Evolutionary conservation across 306 rosid species (phyloP).

Genomic region (Quercus robur): DNA sequence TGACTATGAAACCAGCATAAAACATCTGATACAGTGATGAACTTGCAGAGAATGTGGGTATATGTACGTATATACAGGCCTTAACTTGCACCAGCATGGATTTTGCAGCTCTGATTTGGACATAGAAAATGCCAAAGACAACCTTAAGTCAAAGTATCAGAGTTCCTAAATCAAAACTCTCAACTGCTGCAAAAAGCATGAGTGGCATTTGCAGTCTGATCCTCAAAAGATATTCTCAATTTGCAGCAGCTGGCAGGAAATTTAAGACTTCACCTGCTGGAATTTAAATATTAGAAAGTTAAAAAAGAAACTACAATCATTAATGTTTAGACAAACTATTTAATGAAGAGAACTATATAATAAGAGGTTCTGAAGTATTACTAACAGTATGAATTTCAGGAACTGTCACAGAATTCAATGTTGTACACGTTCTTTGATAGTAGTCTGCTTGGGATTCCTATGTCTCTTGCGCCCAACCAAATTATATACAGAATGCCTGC

Average conservation of each 20-base stretch:
- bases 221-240: conserved; percentile 11
- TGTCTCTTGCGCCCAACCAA: conserved; percentile 45
- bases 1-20: conserved; percentile 22
- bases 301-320: background rate
- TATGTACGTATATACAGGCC: conserved; percentile 20
- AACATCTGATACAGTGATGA: conserved; percentile 17
- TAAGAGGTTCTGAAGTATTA: conserved; percentile 19
- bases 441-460: conserved; percentile 47
- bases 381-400: conserved; percentile 37
- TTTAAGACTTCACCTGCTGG: conserved; percentile 34
- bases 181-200: conserved; percentile 17
- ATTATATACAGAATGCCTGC: conserved; percentile 28
- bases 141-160: conserved; percentile 4
- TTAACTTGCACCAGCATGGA: conserved; percentile 16
- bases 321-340: background rate
- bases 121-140: conserved; percentile 21
- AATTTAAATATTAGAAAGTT: conserved; percentile 3
- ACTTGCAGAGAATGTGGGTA: conserved; percentile 35
- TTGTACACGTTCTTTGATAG: conserved; percentile 34
- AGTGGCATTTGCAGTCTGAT: conserved; percentile 9
- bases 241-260: conserved; percentile 21
- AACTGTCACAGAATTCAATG: conserved; percentile 31
- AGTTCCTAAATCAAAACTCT: conserved; percentile 26
- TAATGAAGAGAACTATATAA: background rate
- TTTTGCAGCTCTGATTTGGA: conserved; percentile 22